Conservation (phyloP, 371 early-diverging fungal species). For the Furculomyces boomerangus region DNA sequence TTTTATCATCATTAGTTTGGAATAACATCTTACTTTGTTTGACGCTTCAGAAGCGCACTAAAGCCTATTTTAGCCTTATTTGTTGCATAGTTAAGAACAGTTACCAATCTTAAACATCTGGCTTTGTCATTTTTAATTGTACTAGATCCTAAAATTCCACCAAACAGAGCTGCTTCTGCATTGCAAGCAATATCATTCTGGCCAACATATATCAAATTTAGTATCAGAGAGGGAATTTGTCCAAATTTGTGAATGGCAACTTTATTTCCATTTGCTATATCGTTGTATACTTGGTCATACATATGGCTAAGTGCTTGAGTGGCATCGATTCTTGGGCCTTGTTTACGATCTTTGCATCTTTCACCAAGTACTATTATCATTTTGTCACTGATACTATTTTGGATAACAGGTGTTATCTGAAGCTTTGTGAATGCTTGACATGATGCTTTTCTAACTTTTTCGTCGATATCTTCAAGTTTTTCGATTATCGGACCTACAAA, state of each 20-base stretch:
- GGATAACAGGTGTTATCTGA: constrained; percentile 30
- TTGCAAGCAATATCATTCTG: constrained; percentile 49
- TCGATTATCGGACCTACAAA: constrained; percentile 29
- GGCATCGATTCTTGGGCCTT: constrained; percentile 50
- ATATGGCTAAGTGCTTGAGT: constrained; percentile 46
- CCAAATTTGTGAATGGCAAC: constrained; percentile 31
- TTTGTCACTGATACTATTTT: constrained; percentile 29
- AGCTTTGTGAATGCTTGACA: constrained; percentile 49
- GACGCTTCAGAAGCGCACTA: constrained; percentile 4
- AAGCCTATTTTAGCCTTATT: constrained; percentile 2
- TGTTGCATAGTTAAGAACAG: constrained; percentile 6
- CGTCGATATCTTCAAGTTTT: constrained; percentile 78
- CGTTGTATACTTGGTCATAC: constrained; percentile 45
- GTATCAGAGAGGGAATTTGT: constrained; percentile 63
- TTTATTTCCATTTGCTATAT: constrained; percentile 31
- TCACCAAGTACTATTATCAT: constrained; percentile 43
- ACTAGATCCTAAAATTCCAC: constrained; percentile 25
- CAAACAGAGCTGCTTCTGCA: constrained; percentile 42
- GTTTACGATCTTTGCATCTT: constrained; percentile 79
- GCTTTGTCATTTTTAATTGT: constrained; percentile 21
- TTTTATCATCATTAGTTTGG: no score
- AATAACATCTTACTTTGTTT: neutral
- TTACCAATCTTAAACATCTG: constrained; percentile 12
- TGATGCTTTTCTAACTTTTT: constrained; percentile 66
- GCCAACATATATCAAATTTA: constrained; percentile 62